Evolutionary conservation across 148 eudicot species (phyloP), one percentile per base, ranked within the genome.

Genomic region (Mesembryanthemum crystallinum): DNA sequence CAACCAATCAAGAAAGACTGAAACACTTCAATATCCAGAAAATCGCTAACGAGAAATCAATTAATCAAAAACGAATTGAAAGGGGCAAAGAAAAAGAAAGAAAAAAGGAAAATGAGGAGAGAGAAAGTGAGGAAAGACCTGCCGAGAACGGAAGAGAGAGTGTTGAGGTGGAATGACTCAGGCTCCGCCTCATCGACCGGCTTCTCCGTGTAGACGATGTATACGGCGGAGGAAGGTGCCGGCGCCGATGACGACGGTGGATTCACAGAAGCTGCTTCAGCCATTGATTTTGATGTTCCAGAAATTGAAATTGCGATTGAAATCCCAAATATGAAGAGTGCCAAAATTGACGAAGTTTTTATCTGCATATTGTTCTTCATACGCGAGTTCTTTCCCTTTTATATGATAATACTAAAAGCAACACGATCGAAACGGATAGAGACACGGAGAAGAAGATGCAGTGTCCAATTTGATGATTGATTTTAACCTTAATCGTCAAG

Each of bases 121-220:
- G 49, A 59, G 47, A 35, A 21, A 49, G 24, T 3, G 9, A 45
- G 7, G 14, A 45, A 8, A 23, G 24, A 88, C 89, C 92, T 82
- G 72, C 92, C 92, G 62, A 87, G 61, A 69, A 82, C 84, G 72
- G 87, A 39, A 72, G 92, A 75, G 54, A 88, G 88, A 63, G 90
- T 91, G 20, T 79, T 78, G 67, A 94, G 77, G 65, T 92, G 91
- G 73, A 64, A 84, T 39, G 88, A 66, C 55, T 90, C 90, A 20
- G 91, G 89, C 12, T 90, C 88, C 25, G 73, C 83, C 24, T 49
- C 85, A 3, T 55, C 84, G 0, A 49, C 13, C 1, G 97, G 98
- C 27, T 79, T 75, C 52, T 92, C 91, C 0, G 98, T 94, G 82
- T 88, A 90, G 37, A 94, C 78, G 62, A 94, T 89, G 77, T 94